Conservation (phyloP, 2,329 filamentous ascomycete genomes). For the Nemania bipapillata region DNA sequence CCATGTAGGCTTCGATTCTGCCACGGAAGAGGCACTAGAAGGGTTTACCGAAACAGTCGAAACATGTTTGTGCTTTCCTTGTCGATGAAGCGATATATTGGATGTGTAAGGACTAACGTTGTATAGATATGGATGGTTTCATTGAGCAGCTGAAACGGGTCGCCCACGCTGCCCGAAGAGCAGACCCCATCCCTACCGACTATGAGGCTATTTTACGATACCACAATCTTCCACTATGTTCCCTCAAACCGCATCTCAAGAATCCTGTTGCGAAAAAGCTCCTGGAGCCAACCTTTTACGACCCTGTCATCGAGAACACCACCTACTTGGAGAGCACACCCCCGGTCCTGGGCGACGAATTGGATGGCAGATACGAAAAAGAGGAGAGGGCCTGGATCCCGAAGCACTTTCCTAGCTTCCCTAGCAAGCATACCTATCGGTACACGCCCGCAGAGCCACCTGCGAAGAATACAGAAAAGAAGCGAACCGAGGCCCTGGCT, state of each 20-base stretch:
- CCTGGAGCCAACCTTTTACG: constrained; percentile 55
- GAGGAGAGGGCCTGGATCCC: constrained; percentile 67
- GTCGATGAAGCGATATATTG: neutral
- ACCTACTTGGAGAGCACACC: constrained; percentile 55
- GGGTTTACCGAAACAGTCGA: constrained; percentile 67
- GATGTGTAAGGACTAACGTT: constrained; percentile 38
- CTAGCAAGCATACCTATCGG: constrained; percentile 72
- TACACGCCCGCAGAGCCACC: constrained; percentile 61
- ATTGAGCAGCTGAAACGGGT: constrained; percentile 61
- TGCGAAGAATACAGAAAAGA: constrained; percentile 64
- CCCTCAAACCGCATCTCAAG: constrained; percentile 66
- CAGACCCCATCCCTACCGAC: constrained; percentile 65
- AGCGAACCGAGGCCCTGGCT: constrained; percentile 68
- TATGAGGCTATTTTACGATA: constrained; percentile 65
- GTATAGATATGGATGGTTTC: constrained; percentile 62
- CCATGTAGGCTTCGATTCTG: constrained; percentile 68
- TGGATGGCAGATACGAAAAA: constrained; percentile 69
- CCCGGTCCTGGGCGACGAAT: constrained; percentile 63
- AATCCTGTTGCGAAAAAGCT: constrained; percentile 60
- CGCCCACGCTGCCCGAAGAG: constrained; percentile 62
- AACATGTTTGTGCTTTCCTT: constrained; percentile 60
- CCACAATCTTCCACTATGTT: constrained; percentile 63
- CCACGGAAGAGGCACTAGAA: constrained; percentile 67
- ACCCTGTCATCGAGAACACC: constrained; percentile 54
- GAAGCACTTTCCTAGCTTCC: constrained; percentile 68